Evolutionary conservation across 2,329 filamentous ascomycete genomes (phyloP).

Genomic region (Aspergillus tubingensis): DNA sequence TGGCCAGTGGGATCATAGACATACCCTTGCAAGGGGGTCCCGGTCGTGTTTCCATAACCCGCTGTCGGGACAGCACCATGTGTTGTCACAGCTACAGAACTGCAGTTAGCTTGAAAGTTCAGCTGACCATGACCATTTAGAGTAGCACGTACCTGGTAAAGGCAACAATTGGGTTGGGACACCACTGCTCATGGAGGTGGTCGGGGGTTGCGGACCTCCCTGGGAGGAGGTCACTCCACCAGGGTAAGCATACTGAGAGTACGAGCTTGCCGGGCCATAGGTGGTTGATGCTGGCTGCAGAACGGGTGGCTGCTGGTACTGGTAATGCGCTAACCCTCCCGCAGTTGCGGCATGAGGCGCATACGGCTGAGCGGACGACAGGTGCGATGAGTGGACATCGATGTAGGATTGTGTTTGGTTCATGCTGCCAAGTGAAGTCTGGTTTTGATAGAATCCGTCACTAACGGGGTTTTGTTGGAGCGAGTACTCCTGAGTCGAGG

Average conservation of each 20-base stretch:
- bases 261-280: conserved; percentile 63
- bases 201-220: conserved; percentile 65
- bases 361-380: conserved; percentile 74
- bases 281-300: conserved; percentile 70
- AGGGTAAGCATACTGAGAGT: conserved; percentile 72
- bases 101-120: conserved; percentile 11
- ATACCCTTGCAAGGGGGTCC: conserved; percentile 48
- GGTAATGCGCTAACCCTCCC: conserved; percentile 71
- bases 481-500: conserved; percentile 36
- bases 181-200: conserved; percentile 67
- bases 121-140: too few relatives aligned
- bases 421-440: conserved; percentile 61
- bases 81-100: conserved; percentile 36
- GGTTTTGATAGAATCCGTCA: conserved; percentile 46
- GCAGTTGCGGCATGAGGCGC: conserved; percentile 76
- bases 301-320: conserved; percentile 69
- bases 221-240: conserved; percentile 82
- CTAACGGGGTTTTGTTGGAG: conserved; percentile 36
- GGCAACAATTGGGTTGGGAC: conserved; percentile 72
- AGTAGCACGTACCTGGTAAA: conserved; percentile 51
- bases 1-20: conserved; percentile 87
- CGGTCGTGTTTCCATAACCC: conserved; percentile 43
- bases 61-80: conserved; percentile 37
- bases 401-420: conserved; percentile 80
- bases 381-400: conserved; percentile 77